Evolutionary conservation across 495 filamentous ascomycete genomes (phyloP).

Genomic region (Bacidia gigantensis): DNA sequence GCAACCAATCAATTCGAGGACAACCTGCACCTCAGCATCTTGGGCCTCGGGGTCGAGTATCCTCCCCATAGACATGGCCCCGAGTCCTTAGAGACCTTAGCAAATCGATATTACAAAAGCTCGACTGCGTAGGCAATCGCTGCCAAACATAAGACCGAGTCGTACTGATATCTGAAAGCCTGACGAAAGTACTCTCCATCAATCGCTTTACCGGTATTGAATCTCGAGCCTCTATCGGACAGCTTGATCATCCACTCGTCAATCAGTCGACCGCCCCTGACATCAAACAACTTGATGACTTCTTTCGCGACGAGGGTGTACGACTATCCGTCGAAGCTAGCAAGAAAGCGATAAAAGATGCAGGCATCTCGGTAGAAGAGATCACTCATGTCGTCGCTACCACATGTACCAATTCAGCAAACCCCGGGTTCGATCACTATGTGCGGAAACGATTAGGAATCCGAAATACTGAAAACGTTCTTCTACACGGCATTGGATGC

Average conservation of each 20-base stretch:
- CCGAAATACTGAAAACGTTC: slow-evolving; percentile 38
- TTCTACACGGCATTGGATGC: slow-evolving; percentile 51
- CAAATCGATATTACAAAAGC: slow-evolving; percentile 18
- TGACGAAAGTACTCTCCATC: slow-evolving; percentile 43
- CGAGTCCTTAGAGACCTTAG: slow-evolving; percentile 19
- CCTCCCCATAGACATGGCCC: slow-evolving; percentile 18
- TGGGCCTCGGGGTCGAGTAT: slow-evolving; percentile 21
- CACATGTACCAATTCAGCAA: slow-evolving; percentile 54
- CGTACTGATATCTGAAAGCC: slow-evolving; percentile 15
- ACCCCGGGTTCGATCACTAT: slow-evolving; percentile 53
- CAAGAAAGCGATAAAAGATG: slow-evolving; percentile 44
- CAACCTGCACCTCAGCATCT: slow-evolving; percentile 18
- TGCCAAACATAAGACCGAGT: not conserved
- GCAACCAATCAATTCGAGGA: slow-evolving; percentile 12
- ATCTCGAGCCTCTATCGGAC: slow-evolving; percentile 43
- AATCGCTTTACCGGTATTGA: slow-evolving; percentile 53
- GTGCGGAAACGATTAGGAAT: slow-evolving; percentile 43
- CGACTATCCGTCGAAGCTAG: slow-evolving; percentile 42
- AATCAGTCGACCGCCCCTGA: slow-evolving; percentile 39
- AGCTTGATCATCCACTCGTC: slow-evolving; percentile 40
- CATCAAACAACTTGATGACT: slow-evolving; percentile 38
- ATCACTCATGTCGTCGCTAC: slow-evolving; percentile 55
- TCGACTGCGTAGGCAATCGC: slow-evolving; percentile 17
- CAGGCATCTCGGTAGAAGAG: slow-evolving; percentile 30
- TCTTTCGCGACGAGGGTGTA: slow-evolving; percentile 45